Base-by-base conservation (phyloP, 1,284 basidiomycete species). In the Heliocybe sulcata region DNA sequence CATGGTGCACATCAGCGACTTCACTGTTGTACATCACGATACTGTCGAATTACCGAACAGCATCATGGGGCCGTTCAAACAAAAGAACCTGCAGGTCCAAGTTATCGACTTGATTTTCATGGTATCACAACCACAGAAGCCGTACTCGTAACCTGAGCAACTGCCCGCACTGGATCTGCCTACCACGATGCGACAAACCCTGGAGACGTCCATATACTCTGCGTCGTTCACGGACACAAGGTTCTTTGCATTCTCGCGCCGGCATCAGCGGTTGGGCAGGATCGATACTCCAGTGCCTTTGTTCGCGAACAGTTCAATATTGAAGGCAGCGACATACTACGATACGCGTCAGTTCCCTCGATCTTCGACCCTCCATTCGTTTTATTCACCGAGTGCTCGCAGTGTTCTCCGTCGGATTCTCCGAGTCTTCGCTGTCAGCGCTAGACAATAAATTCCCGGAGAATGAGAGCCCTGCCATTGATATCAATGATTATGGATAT, bases 241-340 rank as follows among this genome's bases (percentile, higher is more conserved):
- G 12, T 45, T 53, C 52, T 53, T 42, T 22, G 52, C 35, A 6
- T 53, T 35, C 20, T 53, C 52, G 31, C 31, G 35, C 12, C 52
- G 52, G 11, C 19, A 29, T 10, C 23, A n/a, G 22, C 23, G 25
- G n/a, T 42, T 31, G 11, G 52, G 52, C n/a, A 27, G 52, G 6
- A 35, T 53, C 11, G 22, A 26, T 14, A 22, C 27, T 23, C 52
- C 52, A 16, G 22, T 45, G 16, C 9, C 52, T 20, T 20, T 53
- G 9, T 53, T 35, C 22, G 52, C 33, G 12, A 53, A 53, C 35
- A 45, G 35, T 26, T 35, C 35, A 25, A 27, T 53, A 6, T 19
- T 19, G 11, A 35, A 53, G 27, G 45, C 29, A 20, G 42, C 52
- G 6, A 4, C 27, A 10, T 31, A 52, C 27, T 35, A 25, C 19